Percentiles rank a stretch among this genome's conserved stretches.
Evolutionary conservation across 2,329 filamentous ascomycete species (phyloP).

Genomic region (Lasiodiplodia theobromae): DNA sequence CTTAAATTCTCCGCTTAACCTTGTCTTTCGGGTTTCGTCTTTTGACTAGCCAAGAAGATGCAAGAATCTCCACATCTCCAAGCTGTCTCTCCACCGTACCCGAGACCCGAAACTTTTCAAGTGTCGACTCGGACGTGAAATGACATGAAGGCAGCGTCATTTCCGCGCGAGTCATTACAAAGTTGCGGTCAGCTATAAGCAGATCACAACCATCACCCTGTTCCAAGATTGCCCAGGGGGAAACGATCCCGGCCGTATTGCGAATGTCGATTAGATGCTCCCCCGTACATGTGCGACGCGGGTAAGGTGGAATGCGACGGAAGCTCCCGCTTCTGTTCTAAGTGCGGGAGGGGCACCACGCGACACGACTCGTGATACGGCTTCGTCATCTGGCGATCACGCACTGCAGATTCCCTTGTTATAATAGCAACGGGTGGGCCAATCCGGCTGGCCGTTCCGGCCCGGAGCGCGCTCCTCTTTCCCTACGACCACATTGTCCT

Average conservation of each 20-base stretch:
- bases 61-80: no score
- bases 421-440: constrained; percentile 9
- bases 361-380: constrained; percentile 3
- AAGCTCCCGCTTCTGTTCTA: background rate
- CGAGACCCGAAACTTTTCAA: no score
- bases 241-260: background rate
- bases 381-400: constrained; percentile 3
- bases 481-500: background rate
- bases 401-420: background rate
- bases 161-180: constrained; percentile 15
- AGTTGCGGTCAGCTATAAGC: constrained; percentile 20
- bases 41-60: no score
- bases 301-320: constrained; percentile 1
- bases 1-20: no score
- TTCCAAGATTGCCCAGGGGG: constrained; percentile 2
- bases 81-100: no score
- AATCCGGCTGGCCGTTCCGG: constrained; percentile 9
- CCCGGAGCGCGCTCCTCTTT: background rate
- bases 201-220: background rate
- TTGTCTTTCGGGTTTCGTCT: no score
- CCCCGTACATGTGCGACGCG: background rate
- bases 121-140: no score
- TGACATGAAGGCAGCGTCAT: background rate
- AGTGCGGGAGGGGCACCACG: background rate
- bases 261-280: constrained; percentile 34